Conservation (phyloP, 2,329 filamentous ascomycete genomes). For the Chaetomium globosum region DNA sequence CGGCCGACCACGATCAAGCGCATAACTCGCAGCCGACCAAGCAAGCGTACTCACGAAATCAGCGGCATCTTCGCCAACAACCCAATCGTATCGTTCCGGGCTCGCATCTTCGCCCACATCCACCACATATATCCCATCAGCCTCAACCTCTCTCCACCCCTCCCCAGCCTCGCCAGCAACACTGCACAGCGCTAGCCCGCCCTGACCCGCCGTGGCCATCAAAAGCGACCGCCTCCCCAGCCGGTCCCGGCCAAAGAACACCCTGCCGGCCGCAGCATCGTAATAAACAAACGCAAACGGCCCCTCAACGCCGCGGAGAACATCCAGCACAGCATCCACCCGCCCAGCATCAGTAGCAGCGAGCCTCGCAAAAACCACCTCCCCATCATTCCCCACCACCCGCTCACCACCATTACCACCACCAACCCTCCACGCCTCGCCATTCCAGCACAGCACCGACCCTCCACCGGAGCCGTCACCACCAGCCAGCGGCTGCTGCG, state of each 20-base stretch:
- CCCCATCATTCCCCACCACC: conserved; percentile 67
- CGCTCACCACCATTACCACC: conserved; percentile 50
- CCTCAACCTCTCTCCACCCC: conserved; percentile 78
- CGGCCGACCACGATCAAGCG: conserved; percentile 27
- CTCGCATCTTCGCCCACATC: conserved; percentile 49
- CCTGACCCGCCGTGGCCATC: conserved; percentile 46
- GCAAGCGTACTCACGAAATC: conserved; percentile 50
- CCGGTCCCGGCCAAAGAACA: conserved; percentile 86
- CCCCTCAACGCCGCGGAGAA: conserved; percentile 67
- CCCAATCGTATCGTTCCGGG: conserved; percentile 41
- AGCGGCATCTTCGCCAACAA: conserved; percentile 38
- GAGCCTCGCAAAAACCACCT: conserved; percentile 66
- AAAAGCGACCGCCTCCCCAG: conserved; percentile 85
- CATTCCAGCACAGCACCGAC: conserved; percentile 91
- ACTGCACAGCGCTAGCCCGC: conserved; percentile 68
- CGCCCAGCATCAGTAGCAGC: conserved; percentile 39
- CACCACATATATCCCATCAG: conserved; percentile 76
- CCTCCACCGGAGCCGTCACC: conserved; percentile 36
- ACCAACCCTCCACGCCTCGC: conserved; percentile 83
- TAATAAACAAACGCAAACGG: conserved; percentile 90
- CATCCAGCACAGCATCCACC: conserved; percentile 49
- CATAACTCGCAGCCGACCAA: conserved; percentile 3
- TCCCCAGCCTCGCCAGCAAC: conserved; percentile 58
- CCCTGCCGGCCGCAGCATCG: conserved; percentile 60
- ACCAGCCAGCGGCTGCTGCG: conserved; percentile 71